phyloP scores from a whole-genome alignment of 2,329 filamentous ascomycete genomes.

The Thielaviopsis musarum region DNA sequence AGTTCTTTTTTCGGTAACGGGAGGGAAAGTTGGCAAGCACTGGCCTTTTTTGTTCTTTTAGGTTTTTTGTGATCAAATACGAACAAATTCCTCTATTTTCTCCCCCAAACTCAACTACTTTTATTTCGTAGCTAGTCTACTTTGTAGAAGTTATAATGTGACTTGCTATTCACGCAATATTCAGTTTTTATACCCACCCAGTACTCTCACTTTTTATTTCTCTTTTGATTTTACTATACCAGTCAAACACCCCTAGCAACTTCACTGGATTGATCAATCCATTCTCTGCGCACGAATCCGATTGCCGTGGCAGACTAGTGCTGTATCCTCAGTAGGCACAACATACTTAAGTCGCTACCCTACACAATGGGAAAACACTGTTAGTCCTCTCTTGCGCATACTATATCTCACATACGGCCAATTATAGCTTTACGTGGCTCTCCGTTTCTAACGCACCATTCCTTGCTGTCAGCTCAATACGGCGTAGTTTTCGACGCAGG shows the following conservation, averaged over 20 bases:
- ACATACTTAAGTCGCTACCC: background rate
- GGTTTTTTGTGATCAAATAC: background rate
- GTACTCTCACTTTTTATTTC: background rate
- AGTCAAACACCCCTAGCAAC: too few relatives aligned
- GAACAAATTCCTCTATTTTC: background rate
- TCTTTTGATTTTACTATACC: background rate
- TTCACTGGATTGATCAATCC: background rate
- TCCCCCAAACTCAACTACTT: background rate
- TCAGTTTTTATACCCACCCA: background rate
- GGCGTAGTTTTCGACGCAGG: conserved; percentile 95
- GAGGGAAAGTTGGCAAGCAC: background rate
- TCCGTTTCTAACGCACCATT: background rate
- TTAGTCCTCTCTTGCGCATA: background rate
- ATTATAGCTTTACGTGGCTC: background rate
- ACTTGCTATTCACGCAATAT: background rate
- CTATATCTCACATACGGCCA: background rate
- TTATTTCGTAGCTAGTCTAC: background rate
- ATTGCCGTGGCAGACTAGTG: background rate
- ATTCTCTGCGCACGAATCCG: background rate
- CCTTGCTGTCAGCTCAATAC: conserved; percentile 41
- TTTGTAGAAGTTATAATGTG: background rate
- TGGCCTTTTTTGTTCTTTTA: background rate
- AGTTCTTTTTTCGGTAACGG: background rate
- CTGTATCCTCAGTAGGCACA: background rate
- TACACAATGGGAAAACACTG: background rate